Evolutionary conservation across 2,329 filamentous ascomycete genomes (phyloP), one percentile per base, ranked within the genome.

Genomic region (Xylaria hypoxylon): DNA sequence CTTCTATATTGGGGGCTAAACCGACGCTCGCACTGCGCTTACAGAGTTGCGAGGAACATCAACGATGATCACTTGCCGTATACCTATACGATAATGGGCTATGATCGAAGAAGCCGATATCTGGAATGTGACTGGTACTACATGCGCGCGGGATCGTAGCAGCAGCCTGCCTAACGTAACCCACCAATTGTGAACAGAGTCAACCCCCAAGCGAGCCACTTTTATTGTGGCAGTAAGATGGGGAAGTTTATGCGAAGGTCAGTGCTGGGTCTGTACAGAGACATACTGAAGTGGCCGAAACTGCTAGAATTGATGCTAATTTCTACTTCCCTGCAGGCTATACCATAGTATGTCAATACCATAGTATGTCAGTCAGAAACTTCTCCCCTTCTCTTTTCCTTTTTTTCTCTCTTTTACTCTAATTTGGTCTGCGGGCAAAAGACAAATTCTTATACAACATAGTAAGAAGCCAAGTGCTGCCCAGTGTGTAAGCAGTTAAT

Each of bases 91-190:
- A n/a, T 19, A 28, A 42, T 28, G n/a, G 26, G 44, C 6, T 13
- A 17, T 28, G 6, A 17, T 19, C 19, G 7, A 35, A 2, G 2
- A 53, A 38, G 50, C 19, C n/a, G 11, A 56, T 35, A 56, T 55
- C 58, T 53, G 44, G 63, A 26, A 48, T 45, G 22, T 62, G 52
- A 62, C 53, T 66, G 64, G 64, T 59, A 47, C 45, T n/a, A 53
- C 47, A 66, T 55, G 55, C 53, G 64, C 59, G 64, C 64, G 64
- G 53, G 47, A 62, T 40, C 26, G 33, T 57, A 26, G 45, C 35
- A 28, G 38, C 47, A 10, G 47, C 38, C 40, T 33, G 47, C 38
- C 40, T 33, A 55, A 26, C 31, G 28, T 22, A 42, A 35, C 47
- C 38, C 51, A 58, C 63, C 63, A 65, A 61, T 65, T 19, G 31